Evolutionary conservation across 116 monocot genomes (phyloP).

Genomic region (Posidonia oceanica): DNA sequence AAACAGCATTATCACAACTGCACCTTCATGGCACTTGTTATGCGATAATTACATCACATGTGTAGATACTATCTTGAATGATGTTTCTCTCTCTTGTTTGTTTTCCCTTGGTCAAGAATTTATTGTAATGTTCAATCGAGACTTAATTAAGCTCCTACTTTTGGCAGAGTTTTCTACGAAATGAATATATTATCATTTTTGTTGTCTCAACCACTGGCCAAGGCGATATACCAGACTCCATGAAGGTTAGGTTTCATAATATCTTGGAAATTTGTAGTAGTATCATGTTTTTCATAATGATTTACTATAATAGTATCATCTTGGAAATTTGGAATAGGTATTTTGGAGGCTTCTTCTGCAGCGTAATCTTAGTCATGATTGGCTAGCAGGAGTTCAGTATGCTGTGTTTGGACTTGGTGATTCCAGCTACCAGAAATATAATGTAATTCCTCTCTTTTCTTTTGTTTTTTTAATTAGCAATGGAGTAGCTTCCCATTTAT

Average conservation of each 20-base stretch:
- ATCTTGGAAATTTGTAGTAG: background rate
- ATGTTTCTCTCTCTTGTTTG: too few relatives aligned
- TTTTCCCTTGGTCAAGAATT: too few relatives aligned
- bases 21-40: too few relatives aligned
- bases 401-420: constrained; percentile 93
- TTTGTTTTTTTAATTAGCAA: background rate
- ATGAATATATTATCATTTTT: constrained; percentile 51
- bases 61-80: too few relatives aligned
- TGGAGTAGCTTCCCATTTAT: background rate
- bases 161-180: constrained; percentile 35
- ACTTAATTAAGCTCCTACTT: background rate
- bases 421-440: constrained; percentile 92
- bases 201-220: constrained; percentile 95
- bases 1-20: too few relatives aligned
- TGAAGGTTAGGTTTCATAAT: constrained; percentile 51
- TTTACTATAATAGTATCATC: background rate
- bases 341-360: constrained; percentile 82
- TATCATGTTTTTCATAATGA: background rate
- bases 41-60: too few relatives aligned
- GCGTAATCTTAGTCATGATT: constrained; percentile 44
- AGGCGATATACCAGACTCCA: constrained; percentile 79
- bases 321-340: constrained; percentile 21
- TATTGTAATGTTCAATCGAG: too few relatives aligned
- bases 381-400: constrained; percentile 59
- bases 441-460: constrained; percentile 24